Base-by-base conservation (phyloP, 139 green algal species). In the Monoraphidium neglectum region DNA sequence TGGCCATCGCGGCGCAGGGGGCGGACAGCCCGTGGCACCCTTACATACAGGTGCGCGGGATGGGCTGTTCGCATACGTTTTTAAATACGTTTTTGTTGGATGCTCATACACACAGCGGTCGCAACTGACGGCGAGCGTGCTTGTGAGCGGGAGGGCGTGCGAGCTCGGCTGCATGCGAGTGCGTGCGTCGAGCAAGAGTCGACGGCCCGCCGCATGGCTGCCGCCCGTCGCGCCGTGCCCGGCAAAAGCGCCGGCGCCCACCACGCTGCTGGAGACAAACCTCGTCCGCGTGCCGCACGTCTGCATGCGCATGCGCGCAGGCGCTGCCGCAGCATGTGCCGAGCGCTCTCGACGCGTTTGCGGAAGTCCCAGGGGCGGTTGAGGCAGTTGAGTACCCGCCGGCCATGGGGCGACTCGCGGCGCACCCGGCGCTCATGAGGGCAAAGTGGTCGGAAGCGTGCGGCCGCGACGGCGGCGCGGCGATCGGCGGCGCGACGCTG, bases 281-380 rank as follows among this genome's bases (percentile, higher is more conserved):
- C n/a, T n/a, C n/a, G n/a, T n/a, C n/a, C n/a, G n/a, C n/a, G n/a
- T 63, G 56, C 21, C 56, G 40, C 16, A 32, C 46, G 3, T 30
- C 23, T 33, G 10, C 13, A 21, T 62, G 24, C 28, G 30, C 54
- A 57, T 57, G n/a, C 30, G n/a, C 46, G 53, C 72, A 89, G 83
- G 88, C 88, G 24, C 83, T 93, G 24, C 90, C 90, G 1, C 21
- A 72, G 36, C 4, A 6, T 8, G 88, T 93, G 73, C 88, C 88
- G 3, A 76, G 80, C 13, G 87, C 89, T 0, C 75, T 91, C 5
- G 75, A 88, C 24, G 68, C 35, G 2, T 88, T 88, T 30, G 43
- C 18, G 15, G 86, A n/a, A n/a, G n/a, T n/a, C n/a, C n/a, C 79
- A 77, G 83, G 87, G 47, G 83, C 91, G 15, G 80, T 89, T 10